Base-by-base conservation (phyloP, 1,139 yeast genomes). In the Taiozyma sp. region DNA sequence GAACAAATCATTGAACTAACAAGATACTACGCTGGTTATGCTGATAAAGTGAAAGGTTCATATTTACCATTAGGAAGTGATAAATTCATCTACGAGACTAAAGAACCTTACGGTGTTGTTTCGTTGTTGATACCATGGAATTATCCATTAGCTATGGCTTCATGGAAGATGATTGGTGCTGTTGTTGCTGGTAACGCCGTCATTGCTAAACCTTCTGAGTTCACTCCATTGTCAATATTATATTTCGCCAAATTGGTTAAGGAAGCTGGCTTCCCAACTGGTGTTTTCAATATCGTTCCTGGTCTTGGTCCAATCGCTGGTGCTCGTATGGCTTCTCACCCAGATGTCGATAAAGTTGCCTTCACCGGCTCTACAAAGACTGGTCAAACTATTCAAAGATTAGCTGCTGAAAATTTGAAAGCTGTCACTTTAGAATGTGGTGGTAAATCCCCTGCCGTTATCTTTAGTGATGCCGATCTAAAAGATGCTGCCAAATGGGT, bases 401-500 rank as follows among this genome's bases (percentile, higher is more conserved):
- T 56, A 74, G 87, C 67, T 81, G 87, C 64, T 71, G 67, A 71
- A 78, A 89, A 65, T 53, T 78, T 81, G 63, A 72, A 73, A 60
- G 70, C 73, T 55, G 75, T 79, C 36, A 75, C 83, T 2, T 68
- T 79, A 68, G 48, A 72, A 68, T 50, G 81, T 77, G 63, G 72
- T 79, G 97, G 97, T 51, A 91, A 91, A 65, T 84, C 93, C 14
- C 92, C 90, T 63, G 79, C 80, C 69, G 81, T 80, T 67, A 80
- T 78, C 51, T 85, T 84, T 72, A 83, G 70, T 48, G 97, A 80
- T 67, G 87, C 91, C n/a, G 90, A 90, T 64, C 66, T 90, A 45
- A 83, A 81, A 1, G 82, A 83, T 63, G 92, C 96, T 44, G 92
- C 85, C 32, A 86, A 85, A 66, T 87, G 95, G 85, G 82, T 91